Base-by-base conservation (phyloP, 148 eudicot species). In the Rheum nobile region DNA sequence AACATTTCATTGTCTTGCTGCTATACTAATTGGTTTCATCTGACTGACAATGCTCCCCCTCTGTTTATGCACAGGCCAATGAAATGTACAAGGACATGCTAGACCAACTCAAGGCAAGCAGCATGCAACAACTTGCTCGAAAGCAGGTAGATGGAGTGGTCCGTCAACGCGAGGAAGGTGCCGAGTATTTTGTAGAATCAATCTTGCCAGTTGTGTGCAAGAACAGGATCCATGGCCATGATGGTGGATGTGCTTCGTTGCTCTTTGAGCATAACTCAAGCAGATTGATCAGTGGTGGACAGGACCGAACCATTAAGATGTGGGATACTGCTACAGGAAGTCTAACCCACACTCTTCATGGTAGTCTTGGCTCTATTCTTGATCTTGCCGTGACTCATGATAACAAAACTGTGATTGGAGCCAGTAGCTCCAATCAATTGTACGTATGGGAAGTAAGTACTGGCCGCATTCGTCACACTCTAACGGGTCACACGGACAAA, bases 121-220 rank as follows among this genome's bases (percentile, higher is more conserved):
- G 86, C 46, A 86, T 91, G 71, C 85, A 89, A 63, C 87, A 86
- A 75, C 88, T 90, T 59, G 98, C 98, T 67, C 85, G 90, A 72
- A 90, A 87, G 75, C 98, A 95, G 83, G 98, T 95, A 34, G 98
- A 95, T 75, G 98, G 98, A 16, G 88, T 95, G 39, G 90, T 95
- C 77, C 96, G 96, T 75, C 96, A 78, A 75, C 81, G 91, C 72
- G 97, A 94, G 84, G 96, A 90, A 75, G 96, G 97, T 71, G 91
- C 97, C 0, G 97, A 90, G 74, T 88, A 74, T 74, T 90, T 84
- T 39, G 83, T 82, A 12, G 98, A 95, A 73, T 87, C 98, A 43
- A 76, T 79, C 10, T 46, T 95, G 47, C 98, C 98, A 37, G 71
- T 78, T 35, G 39, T 83, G 67, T 86, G 86, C 81, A 90, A 78